Evolutionary conservation across 176 grass and related monocot genomes (phyloP), one percentile per base, ranked within the genome.

Genomic region (Bothriochloa decipiens): DNA sequence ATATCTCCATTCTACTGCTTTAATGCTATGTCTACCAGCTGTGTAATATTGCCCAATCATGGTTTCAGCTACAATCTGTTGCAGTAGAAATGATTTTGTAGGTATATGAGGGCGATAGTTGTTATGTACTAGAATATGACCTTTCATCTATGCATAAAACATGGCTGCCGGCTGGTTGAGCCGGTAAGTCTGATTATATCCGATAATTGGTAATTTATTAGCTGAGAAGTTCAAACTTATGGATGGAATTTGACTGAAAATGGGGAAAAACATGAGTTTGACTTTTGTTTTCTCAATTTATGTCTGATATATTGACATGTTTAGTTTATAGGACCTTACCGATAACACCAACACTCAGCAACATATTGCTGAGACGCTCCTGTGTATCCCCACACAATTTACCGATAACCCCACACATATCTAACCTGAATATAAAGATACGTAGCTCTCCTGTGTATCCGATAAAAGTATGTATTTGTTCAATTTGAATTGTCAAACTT

Each of bases 41-140:
- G 4, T 70, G 39, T 69, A 67, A 20, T 81, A 76, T 43, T 83
- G 26, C 68, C 43, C 33, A 65, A 88, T 33, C 75, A 58, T 83
- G 65, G n/a, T 36, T 43, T 26, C 68, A 26, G 17, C 62, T 65
- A 29, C n/a, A 72, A 0, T 70, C 23, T 73, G n/a, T 76, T 72
- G 29, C 27, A 5, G 10, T 80, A 49, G 39, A 36, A 63, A 64
- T 43, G n/a, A 22, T 70, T 15, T 6, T 50, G 43, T 3, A 32
- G 26, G 72, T 50, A 52, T 52, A 52, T 11, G 3, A 50, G 42
- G 25, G 25, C 1, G 5, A 27, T 26, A 76, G 27, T 65, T 68
- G 3, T 43, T 41, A 68, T 43, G 46, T 10, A 68, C 32, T 75
- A 20, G 60, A 75, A 74, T 65, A 46, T 68, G 20, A 81, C 25